Evolutionary conservation across 2,329 filamentous ascomycete genomes (phyloP).

Genomic region (Ophiocordyceps camponoti-saundersi): DNA sequence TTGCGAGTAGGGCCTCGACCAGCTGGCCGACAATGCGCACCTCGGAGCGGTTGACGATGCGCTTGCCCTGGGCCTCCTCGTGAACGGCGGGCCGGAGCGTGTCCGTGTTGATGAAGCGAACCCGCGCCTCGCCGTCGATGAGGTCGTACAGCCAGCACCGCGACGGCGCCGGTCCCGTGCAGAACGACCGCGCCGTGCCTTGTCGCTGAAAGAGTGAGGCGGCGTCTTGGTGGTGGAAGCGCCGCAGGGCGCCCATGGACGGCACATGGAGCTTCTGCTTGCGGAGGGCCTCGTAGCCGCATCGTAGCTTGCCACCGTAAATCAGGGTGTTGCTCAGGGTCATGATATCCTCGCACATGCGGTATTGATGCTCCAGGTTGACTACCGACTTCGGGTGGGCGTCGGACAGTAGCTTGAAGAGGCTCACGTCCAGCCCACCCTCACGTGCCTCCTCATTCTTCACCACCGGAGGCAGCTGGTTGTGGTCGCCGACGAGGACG

Average conservation of each 20-base stretch:
- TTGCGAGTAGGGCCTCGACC: conserved; percentile 58
- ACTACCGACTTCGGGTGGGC: conserved; percentile 75
- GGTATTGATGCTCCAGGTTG: conserved; percentile 88
- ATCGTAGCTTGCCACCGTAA: conserved; percentile 80
- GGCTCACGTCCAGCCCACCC: conserved; percentile 76
- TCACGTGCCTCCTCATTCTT: conserved; percentile 76
- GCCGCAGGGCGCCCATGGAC: conserved; percentile 40
- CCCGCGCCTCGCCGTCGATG: conserved; percentile 52
- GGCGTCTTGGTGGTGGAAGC: conserved; percentile 45
- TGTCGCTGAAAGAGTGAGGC: conserved; percentile 21
- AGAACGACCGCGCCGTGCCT: conserved; percentile 32
- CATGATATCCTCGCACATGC: conserved; percentile 98
- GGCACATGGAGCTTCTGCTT: conserved; percentile 51
- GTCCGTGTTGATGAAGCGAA: conserved; percentile 84
- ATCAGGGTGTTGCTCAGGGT: conserved; percentile 81
- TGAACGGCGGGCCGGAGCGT: conserved; percentile 42
- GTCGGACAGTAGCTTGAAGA: conserved; percentile 90
- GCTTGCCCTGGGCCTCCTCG: conserved; percentile 64
- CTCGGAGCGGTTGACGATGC: conserved; percentile 80
- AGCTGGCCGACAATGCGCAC: conserved; percentile 62
- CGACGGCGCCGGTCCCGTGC: conserved; percentile 27
- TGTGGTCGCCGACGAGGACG: conserved; percentile 90
- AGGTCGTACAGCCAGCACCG: conserved; percentile 65
- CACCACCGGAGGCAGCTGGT: conserved; percentile 85
- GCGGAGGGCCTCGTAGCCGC: conserved; percentile 65